Conservation (phyloP, 2,329 filamentous ascomycete species). For the Fusarium marasasianum region DNA sequence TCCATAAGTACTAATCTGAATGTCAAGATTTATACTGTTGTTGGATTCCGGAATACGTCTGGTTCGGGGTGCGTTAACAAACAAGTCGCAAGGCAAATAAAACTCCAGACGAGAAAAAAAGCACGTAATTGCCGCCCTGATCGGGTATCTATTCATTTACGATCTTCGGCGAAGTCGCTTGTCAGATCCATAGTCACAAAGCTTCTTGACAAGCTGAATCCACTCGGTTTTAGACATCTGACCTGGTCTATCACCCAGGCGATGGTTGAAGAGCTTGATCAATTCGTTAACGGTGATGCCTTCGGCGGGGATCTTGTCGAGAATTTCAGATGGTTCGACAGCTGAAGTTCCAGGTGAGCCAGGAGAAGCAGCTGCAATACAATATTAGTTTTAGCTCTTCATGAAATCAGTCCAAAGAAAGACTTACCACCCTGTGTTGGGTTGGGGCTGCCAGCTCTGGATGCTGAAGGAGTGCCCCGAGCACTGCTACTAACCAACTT, state of each 20-base stretch:
- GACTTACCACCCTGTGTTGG: slow-evolving; percentile 53
- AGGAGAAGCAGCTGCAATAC: slow-evolving; percentile 46
- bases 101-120: neutral
- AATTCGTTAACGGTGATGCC: slow-evolving; percentile 66
- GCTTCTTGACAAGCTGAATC: slow-evolving; percentile 67
- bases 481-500: slow-evolving; percentile 60
- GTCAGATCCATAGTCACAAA: slow-evolving; percentile 63
- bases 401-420: neutral
- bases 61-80: neutral
- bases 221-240: slow-evolving; percentile 65
- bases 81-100: slow-evolving; percentile 4
- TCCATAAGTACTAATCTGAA: neutral
- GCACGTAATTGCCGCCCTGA: neutral
- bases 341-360: slow-evolving; percentile 46
- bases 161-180: slow-evolving; percentile 60
- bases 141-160: slow-evolving; percentile 25
- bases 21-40: neutral
- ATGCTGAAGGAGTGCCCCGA: slow-evolving; percentile 65
- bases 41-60: neutral
- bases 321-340: slow-evolving; percentile 63
- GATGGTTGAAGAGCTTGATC: slow-evolving; percentile 62
- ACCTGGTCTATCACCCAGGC: slow-evolving; percentile 62
- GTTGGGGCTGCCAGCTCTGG: slow-evolving; percentile 69
- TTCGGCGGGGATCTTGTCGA: slow-evolving; percentile 61
- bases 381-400: slow-evolving; percentile 13